Conservation (phyloP, 306 rosid genomes). For the Morella rubra region DNA sequence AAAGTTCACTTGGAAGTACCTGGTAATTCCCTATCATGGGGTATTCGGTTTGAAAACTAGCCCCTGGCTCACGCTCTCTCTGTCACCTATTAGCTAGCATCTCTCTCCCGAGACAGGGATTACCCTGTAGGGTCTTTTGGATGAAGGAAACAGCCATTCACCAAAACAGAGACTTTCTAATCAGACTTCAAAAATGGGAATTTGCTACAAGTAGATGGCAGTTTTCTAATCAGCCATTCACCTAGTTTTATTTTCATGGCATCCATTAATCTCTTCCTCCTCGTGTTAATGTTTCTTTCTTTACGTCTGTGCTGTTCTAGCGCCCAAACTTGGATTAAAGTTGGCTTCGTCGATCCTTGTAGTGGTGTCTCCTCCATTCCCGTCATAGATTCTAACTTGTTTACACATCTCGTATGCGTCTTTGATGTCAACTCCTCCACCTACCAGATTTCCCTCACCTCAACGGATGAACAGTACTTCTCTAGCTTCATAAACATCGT, state of each 20-base stretch:
- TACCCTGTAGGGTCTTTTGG: no score
- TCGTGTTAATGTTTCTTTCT: background rate
- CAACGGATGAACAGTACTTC: conserved; percentile 1
- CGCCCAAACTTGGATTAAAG: conserved; percentile 24
- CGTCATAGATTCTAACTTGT: conserved; percentile 24
- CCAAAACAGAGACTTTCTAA: no score
- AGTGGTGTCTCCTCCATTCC: conserved; percentile 9
- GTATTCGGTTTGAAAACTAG: no score
- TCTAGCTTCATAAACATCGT: conserved; percentile 29
- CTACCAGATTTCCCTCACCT: conserved; percentile 13
- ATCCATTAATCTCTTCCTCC: conserved; percentile 12
- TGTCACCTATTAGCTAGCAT: no score
- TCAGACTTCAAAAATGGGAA: no score
- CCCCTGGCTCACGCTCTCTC: no score
- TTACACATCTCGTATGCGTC: conserved; percentile 33
- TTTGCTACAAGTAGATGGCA: background rate
- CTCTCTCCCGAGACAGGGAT: no score
- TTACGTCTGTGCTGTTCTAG: background rate
- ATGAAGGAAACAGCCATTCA: no score
- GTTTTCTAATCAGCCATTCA: no score
- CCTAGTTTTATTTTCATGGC: conserved; percentile 26
- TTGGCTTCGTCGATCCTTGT: conserved; percentile 1
- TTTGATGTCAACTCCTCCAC: conserved; percentile 25
- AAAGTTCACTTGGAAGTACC: no score
- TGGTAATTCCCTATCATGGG: no score